These are phyloP conservation scores for Nicotiana paniculata DNA, from an alignment of 257 asterid genomes.

Conservation along the genomic window DNA sequence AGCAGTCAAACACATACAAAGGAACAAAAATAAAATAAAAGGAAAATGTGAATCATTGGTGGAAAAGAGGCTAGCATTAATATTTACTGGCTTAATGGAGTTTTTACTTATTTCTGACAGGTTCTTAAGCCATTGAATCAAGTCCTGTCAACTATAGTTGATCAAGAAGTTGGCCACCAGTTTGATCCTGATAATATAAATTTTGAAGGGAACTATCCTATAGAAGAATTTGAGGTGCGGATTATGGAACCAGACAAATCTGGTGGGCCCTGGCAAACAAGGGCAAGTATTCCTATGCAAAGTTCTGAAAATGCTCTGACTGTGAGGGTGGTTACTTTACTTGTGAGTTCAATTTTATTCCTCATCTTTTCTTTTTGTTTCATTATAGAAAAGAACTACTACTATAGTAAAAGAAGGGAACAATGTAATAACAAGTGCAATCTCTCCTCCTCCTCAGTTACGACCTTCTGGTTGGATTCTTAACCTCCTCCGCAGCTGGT, in stretches of 20 bases:
- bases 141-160: slow-evolving; percentile 81
- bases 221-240: slow-evolving; percentile 93
- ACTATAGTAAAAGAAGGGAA: not conserved
- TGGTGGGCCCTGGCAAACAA: slow-evolving; percentile 84
- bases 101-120: slow-evolving; percentile 26
- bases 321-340: slow-evolving; percentile 79
- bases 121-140: slow-evolving; percentile 85
- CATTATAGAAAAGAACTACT: not conserved
- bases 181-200: slow-evolving; percentile 62
- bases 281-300: slow-evolving; percentile 89
- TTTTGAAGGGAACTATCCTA: slow-evolving; percentile 75
- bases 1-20: not conserved
- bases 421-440: not conserved
- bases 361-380: not conserved
- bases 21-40: not conserved
- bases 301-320: slow-evolving; percentile 93
- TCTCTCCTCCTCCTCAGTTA: not conserved
- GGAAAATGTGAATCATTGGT: not conserved
- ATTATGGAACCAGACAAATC: slow-evolving; percentile 88
- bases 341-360: slow-evolving; percentile 54
- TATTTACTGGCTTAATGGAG: not conserved
- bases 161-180: slow-evolving; percentile 91
- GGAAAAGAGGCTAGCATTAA: not conserved
- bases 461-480: not conserved
- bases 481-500: no score